Conservation (phyloP, 148 eudicot species). For the Beta vulgaris region DNA sequence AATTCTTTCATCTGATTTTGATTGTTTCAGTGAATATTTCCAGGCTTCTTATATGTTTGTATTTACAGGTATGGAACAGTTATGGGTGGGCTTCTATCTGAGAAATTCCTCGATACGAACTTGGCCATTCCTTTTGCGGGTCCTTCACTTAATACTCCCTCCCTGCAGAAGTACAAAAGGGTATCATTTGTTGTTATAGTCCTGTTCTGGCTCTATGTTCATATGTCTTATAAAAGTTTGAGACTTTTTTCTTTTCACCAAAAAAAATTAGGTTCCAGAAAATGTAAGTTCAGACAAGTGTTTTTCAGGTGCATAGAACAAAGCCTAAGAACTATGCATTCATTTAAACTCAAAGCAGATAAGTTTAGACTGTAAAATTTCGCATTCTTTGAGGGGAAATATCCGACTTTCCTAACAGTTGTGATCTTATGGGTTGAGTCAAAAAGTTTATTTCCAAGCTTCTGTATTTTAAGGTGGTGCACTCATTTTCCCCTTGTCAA, state of each 20-base stretch:
- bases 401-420: background rate
- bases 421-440: no score
- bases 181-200: constrained; percentile 34
- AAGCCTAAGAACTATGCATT: no score
- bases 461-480: background rate
- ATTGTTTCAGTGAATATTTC: background rate
- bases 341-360: no score
- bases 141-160: constrained; percentile 89
- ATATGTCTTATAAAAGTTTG: background rate
- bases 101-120: constrained; percentile 92
- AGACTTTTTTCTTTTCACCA: no score
- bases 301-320: no score
- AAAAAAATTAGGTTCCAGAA: no score
- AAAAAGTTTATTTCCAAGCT: no score
- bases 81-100: constrained; percentile 94
- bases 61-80: constrained; percentile 90
- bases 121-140: constrained; percentile 91
- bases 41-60: background rate
- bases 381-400: no score
- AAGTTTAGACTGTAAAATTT: no score
- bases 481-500: background rate
- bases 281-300: no score
- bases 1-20: background rate
- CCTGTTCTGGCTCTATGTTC: background rate
- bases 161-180: constrained; percentile 98